A percentile compares a stretch with the other conserved stretches of the same genome.
phyloP scores from a whole-genome alignment of 306 rosid species.

The Acacia acuminata region DNA sequence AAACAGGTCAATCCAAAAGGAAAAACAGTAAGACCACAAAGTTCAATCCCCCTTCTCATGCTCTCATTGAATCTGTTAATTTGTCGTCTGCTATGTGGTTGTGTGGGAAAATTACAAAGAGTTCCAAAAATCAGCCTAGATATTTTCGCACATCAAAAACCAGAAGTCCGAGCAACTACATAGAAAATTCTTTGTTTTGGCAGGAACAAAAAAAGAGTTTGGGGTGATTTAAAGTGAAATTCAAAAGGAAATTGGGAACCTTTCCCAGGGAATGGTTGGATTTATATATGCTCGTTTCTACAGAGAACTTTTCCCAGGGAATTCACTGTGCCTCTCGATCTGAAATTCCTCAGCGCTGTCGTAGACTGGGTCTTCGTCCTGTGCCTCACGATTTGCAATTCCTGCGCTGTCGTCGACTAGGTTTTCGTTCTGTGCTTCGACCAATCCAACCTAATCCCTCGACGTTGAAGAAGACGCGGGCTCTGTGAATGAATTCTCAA shows the following conservation, averaged over 20 bases:
- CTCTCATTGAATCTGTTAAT: background rate
- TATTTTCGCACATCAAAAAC: background rate
- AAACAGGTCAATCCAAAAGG: background rate
- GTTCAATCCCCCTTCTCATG: background rate
- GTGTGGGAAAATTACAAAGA: slow-evolving; percentile 32
- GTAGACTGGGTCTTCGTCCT: too few species aligned
- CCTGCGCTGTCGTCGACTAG: too few species aligned
- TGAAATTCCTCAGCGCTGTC: too few species aligned
- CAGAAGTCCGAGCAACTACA: background rate
- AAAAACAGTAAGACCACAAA: background rate
- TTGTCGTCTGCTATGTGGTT: slow-evolving; percentile 13
- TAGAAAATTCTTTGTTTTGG: too few species aligned
- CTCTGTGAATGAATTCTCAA: too few species aligned
- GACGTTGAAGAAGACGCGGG: too few species aligned
- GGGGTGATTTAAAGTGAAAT: background rate
- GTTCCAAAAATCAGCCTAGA: background rate
- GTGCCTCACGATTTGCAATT: too few species aligned
- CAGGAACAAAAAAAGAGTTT: background rate
- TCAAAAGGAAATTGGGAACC: background rate
- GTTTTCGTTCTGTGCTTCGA: too few species aligned
- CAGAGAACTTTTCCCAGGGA: background rate
- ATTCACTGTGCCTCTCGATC: background rate
- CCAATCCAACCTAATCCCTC: too few species aligned
- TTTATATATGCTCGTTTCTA: too few species aligned
- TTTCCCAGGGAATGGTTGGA: background rate